Evolutionary conservation across 164 flowering plant species (phyloP).

Genomic region (Kalanchoe fedtschenkoi): DNA sequence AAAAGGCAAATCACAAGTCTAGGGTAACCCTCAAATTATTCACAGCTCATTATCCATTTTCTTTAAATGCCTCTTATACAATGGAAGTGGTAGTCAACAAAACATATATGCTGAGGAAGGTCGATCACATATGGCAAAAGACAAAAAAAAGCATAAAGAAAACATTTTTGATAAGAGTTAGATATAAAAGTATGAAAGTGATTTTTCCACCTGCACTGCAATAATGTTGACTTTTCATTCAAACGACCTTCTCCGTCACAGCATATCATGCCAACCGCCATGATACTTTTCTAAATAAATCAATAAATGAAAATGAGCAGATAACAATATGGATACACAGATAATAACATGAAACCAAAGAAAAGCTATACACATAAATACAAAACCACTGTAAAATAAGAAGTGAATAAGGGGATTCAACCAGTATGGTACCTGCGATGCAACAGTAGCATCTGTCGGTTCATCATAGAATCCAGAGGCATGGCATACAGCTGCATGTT

Average conservation of each 20-base stretch:
- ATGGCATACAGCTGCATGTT: slow-evolving; percentile 33
- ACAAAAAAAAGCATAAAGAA: background rate
- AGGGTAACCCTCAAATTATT: too few species aligned
- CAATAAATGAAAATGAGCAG: slow-evolving; percentile 3
- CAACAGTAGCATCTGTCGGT: slow-evolving; percentile 72
- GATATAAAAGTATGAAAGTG: background rate
- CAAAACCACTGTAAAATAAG: too few species aligned
- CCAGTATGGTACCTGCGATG: slow-evolving; percentile 99
- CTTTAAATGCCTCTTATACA: too few species aligned
- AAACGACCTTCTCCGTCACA: slow-evolving; percentile 94
- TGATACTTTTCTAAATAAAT: slow-evolving; percentile 50
- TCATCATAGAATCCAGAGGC: slow-evolving; percentile 55
- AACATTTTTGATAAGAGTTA: background rate
- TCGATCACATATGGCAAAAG: background rate
- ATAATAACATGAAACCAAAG: too few species aligned
- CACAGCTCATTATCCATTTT: too few species aligned
- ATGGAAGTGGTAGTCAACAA: too few species aligned
- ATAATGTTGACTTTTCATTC: slow-evolving; percentile 77
- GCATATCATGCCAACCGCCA: slow-evolving; percentile 90
- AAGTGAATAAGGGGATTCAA: too few species aligned
- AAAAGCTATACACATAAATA: too few species aligned
- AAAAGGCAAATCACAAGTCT: too few species aligned
- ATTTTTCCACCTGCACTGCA: slow-evolving; percentile 76
- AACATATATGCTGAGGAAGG: too few species aligned
- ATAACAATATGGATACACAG: too few species aligned